Conservation (phyloP, 768 basidiomycete species). For the Rossbeevera mucosa region DNA sequence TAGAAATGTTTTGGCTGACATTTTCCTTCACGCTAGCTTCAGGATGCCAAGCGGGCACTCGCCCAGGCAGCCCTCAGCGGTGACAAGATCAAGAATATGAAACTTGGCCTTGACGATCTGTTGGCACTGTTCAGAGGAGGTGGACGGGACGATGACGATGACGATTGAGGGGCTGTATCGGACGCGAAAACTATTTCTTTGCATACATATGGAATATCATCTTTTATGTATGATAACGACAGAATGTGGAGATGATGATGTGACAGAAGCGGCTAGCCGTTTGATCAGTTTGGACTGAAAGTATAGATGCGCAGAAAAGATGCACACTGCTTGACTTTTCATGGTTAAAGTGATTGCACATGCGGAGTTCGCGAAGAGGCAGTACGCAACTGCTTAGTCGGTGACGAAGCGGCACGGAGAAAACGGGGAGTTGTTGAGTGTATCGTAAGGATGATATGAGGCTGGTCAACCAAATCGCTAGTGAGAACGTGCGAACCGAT, state of each 20-base stretch:
- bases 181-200: not conserved
- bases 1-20: constrained; percentile 2
- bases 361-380: not conserved
- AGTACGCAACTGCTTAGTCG: not conserved
- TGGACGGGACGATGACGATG: constrained; percentile 56
- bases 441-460: too few species aligned
- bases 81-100: constrained; percentile 80
- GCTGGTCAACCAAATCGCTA: too few species aligned
- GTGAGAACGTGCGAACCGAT: too few species aligned
- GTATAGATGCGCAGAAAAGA: not conserved
- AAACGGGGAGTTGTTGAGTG: not conserved
- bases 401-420: not conserved
- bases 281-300: not conserved
- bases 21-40: constrained; percentile 47
- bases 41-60: constrained; percentile 85
- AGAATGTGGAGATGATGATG: not conserved
- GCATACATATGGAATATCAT: not conserved
- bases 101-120: constrained; percentile 81
- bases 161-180: constrained; percentile 6
- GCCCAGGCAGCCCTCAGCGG: constrained; percentile 83
- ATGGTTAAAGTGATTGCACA: not conserved
- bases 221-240: not conserved
- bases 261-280: not conserved
- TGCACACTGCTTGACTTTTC: not conserved
- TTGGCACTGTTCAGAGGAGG: constrained; percentile 70